These are phyloP conservation scores for Trametes cinnabarina DNA, from an alignment of 768 basidiomycete genomes.

Conservation along the genomic window DNA sequence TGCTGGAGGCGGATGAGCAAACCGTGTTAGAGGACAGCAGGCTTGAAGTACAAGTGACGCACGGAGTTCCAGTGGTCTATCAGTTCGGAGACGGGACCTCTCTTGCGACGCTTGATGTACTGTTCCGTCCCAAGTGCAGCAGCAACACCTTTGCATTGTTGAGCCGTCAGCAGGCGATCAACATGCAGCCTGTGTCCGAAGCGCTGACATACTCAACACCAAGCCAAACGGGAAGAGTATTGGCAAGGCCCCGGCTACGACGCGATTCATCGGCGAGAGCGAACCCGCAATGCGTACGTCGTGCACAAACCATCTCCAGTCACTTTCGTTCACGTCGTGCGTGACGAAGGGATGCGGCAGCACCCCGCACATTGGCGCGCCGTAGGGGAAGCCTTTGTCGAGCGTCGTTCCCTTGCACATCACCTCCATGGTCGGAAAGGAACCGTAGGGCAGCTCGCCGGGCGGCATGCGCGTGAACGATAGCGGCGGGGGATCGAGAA, in stretches of 20 bases:
- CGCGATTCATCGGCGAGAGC: conserved; percentile 17
- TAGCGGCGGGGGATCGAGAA: conserved; percentile 18
- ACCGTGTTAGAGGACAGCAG: not conserved
- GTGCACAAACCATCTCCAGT: conserved; percentile 39
- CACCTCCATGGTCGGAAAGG: conserved; percentile 33
- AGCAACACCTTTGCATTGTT: conserved; percentile 22
- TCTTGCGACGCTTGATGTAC: conserved; percentile 38
- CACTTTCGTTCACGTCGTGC: conserved; percentile 46
- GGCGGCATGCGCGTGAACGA: conserved; percentile 15
- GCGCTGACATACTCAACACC: not conserved
- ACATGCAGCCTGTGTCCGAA: not conserved
- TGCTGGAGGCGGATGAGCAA: conserved; percentile 5
- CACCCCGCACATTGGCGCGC: conserved; percentile 39
- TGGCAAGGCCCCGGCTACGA: conserved; percentile 8
- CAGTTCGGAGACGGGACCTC: conserved; percentile 37
- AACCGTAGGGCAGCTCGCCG: not conserved
- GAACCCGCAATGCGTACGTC: conserved; percentile 16
- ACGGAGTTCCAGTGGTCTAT: conserved; percentile 55
- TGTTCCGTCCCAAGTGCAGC: conserved; percentile 14
- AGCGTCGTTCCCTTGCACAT: conserved; percentile 34
- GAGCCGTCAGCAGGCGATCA: conserved; percentile 8
- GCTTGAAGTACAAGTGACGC: conserved; percentile 14
- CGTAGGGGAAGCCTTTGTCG: conserved; percentile 42
- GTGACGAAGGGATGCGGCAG: conserved; percentile 46
- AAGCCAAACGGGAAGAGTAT: conserved; percentile 1